Percentiles rank a stretch among this genome's conserved stretches.
Conservation (phyloP, 805 yeast genomes). For the Cyberlindnera saturnus region DNA sequence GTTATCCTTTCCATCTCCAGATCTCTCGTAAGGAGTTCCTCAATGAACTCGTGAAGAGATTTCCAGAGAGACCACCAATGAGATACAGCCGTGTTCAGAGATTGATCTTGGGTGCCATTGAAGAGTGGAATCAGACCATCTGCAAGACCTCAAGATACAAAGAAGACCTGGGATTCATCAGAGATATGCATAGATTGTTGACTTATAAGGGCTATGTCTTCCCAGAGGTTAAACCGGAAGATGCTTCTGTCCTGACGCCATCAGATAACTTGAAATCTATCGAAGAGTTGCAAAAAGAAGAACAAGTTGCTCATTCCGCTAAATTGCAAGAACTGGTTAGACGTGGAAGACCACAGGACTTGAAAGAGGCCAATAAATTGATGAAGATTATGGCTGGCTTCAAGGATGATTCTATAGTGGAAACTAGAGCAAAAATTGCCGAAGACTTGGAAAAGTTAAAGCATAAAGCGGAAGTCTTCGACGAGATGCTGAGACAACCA, state of each 20-base stretch:
- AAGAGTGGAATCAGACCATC: slow-evolving; percentile 95
- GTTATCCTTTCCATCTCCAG: slow-evolving; percentile 93
- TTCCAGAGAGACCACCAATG: slow-evolving; percentile 92
- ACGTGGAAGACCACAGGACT: slow-evolving; percentile 91
- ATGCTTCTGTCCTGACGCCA: slow-evolving; percentile 90
- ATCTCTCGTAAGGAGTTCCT: slow-evolving; percentile 91
- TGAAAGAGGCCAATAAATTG: slow-evolving; percentile 91
- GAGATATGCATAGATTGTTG: slow-evolving; percentile 92
- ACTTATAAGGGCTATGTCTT: slow-evolving; percentile 87
- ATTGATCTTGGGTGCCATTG: slow-evolving; percentile 80
- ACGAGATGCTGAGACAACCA: slow-evolving; percentile 63
- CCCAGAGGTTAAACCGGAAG: slow-evolving; percentile 87
- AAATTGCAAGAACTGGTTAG: slow-evolving; percentile 93
- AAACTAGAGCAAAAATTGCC: slow-evolving; percentile 69
- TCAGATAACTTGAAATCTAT: slow-evolving; percentile 80
- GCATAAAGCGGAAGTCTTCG: slow-evolving; percentile 79
- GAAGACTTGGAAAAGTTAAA: slow-evolving; percentile 80
- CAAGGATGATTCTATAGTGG: slow-evolving; percentile 64
- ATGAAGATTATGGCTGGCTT: slow-evolving; percentile 99
- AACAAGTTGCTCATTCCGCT: slow-evolving; percentile 87
- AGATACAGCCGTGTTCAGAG: slow-evolving; percentile 80
- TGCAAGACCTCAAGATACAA: slow-evolving; percentile 86
- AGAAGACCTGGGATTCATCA: slow-evolving; percentile 85
- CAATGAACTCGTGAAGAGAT: slow-evolving; percentile 85
- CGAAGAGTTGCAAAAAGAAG: slow-evolving; percentile 89